Evolutionary conservation across 257 asterid genomes (phyloP), one percentile per base, ranked within the genome.

Genomic region (Paulownia fortunei): DNA sequence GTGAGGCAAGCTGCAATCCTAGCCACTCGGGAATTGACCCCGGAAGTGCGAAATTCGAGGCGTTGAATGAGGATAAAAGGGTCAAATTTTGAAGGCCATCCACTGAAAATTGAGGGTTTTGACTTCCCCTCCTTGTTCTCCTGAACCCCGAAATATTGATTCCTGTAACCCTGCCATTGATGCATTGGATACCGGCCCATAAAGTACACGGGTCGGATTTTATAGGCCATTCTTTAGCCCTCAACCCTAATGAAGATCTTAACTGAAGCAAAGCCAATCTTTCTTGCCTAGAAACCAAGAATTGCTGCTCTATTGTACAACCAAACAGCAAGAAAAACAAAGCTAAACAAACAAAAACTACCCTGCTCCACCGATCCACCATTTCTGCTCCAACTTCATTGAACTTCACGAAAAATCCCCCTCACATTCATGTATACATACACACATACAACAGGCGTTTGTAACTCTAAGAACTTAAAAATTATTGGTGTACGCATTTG

Each of bases 241-340:
- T 87, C 79, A 96, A 69, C 85, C 99, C 99, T 86, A 96, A 83
- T 6, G 98, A 92, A 87, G 97, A 92, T 92, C 99, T 96, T 84
- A 96, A 81, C 84, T 83, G 88, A 76, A 96, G 92, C 83, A 95
- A 84, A 71, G 93, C 87, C 63, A 84, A 82, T 76, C 91, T 87
- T 23, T 95, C 97, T 52, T 76, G 83, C 73, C 88, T 55, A 32
- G 96, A 87, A 44, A 66, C 59, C 81, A 74, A 72, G 4, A 81
- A 51, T 82, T 85, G 87, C 78, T 94, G 98, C 87, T 79, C 85
- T 21, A 88, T 24, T 59, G 94, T 82, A 79, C 52, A 78, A 44
- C 84, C 84, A 83, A 91, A 79, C 69, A 89, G 84, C 80, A 88
- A 81, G 70, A 82, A 83, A 60, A 84, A 80, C 76, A 81, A 73